A percentile compares a stretch with the other conserved stretches of the same genome.
phyloP scores from a whole-genome alignment of 108 stramenopile genomes.

The Chaetoceros muelleri region DNA sequence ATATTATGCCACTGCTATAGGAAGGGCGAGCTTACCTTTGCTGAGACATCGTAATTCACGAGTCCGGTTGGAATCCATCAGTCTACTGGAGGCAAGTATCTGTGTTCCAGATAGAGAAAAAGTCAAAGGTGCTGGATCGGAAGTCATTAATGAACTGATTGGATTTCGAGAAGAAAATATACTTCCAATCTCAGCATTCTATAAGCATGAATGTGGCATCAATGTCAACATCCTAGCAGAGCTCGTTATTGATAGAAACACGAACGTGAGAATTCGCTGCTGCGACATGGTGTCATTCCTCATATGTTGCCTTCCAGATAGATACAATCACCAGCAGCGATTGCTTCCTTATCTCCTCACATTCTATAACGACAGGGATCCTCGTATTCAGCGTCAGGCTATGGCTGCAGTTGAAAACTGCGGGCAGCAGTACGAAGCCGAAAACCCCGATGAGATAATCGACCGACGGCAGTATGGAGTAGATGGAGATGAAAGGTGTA shows the following conservation, averaged over 20 bases:
- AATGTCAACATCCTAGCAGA: slow-evolving; percentile 29
- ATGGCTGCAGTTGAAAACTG: slow-evolving; percentile 32
- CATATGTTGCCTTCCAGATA: slow-evolving; percentile 55
- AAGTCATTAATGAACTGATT: slow-evolving; percentile 62
- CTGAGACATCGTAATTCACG: slow-evolving; percentile 34
- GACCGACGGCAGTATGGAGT: slow-evolving; percentile 63
- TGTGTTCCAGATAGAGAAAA: slow-evolving; percentile 35
- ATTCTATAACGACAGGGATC: slow-evolving; percentile 37
- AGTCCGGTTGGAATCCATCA: slow-evolving; percentile 32
- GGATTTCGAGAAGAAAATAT: slow-evolving; percentile 68
- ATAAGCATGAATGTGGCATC: slow-evolving; percentile 21
- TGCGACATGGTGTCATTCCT: slow-evolving; percentile 41
- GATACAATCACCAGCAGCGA: slow-evolving; percentile 65
- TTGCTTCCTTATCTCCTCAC: slow-evolving; percentile 65
- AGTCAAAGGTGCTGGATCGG: slow-evolving; percentile 62
- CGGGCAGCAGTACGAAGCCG: slow-evolving; percentile 53
- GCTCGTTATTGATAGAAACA: slow-evolving; percentile 26
- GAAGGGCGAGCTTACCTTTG: slow-evolving; percentile 25
- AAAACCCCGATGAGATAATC: slow-evolving; percentile 56
- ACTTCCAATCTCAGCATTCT: slow-evolving; percentile 22
- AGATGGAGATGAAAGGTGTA: slow-evolving; percentile 51
- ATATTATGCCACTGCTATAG: slow-evolving; percentile 36
- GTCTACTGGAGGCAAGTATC: slow-evolving; percentile 31
- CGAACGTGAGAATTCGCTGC: slow-evolving; percentile 34
- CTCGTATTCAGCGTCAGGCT: slow-evolving; percentile 12